Evolutionary conservation across 768 basidiomycete genomes (phyloP).

Genomic region (Leccinum longicurvipes): DNA sequence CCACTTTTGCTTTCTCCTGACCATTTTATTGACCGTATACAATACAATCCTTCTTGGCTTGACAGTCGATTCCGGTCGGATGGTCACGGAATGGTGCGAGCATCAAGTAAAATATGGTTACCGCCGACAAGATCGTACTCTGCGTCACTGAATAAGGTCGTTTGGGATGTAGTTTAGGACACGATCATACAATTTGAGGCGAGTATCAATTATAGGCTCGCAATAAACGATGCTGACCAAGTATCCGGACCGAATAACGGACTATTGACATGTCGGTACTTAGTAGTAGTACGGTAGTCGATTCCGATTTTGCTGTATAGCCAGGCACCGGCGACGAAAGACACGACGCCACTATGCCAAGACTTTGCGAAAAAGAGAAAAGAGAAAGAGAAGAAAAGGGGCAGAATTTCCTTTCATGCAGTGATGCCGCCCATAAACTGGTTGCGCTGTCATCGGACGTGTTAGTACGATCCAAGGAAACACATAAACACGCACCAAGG

Average conservation of each 20-base stretch:
- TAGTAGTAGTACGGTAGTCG: background rate
- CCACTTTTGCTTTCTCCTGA: background rate
- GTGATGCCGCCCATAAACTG: constrained; percentile 35
- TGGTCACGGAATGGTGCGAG: too few relatives aligned
- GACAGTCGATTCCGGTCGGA: too few relatives aligned
- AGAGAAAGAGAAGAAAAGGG: background rate
- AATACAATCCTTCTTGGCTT: too few relatives aligned
- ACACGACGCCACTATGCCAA: background rate
- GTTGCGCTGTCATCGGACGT: constrained; percentile 25
- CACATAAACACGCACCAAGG: constrained; percentile 54
- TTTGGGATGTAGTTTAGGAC: constrained; percentile 6
- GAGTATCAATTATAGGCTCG: background rate
- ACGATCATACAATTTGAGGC: background rate
- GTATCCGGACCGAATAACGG: background rate
- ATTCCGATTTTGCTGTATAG: background rate
- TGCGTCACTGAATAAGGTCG: background rate
- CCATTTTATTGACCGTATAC: too few relatives aligned
- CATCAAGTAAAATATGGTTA: too few relatives aligned
- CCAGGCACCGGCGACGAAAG: background rate
- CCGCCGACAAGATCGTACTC: too few relatives aligned
- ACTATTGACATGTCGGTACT: background rate
- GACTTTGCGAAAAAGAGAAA: background rate
- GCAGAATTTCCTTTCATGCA: constrained; percentile 11
- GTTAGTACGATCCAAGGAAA: background rate
- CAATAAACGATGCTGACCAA: background rate